Conservation (phyloP, 1,284 basidiomycete species). For the Clitocybe nebularis region DNA sequence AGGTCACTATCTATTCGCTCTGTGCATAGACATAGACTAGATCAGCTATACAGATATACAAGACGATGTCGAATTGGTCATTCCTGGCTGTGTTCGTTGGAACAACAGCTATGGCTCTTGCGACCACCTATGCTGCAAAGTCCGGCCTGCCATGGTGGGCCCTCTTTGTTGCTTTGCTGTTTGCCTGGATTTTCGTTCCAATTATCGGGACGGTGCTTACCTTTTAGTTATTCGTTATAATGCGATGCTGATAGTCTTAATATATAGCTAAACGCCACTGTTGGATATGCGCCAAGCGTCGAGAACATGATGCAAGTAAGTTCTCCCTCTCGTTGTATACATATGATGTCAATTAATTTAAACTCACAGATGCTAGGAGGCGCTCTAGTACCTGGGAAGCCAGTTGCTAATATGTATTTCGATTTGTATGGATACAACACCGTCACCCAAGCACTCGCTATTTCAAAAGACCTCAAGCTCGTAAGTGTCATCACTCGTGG, state of each 20-base stretch:
- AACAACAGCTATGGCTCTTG: constrained; percentile 16
- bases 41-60: constrained; percentile 21
- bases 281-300: constrained; percentile 25
- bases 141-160: constrained; percentile 28
- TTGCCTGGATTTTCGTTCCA: constrained; percentile 43
- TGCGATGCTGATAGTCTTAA: constrained; percentile 25
- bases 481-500: constrained; percentile 16
- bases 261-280: constrained; percentile 23
- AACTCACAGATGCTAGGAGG: constrained; percentile 26
- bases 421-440: constrained; percentile 39
- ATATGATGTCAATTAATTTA: background rate
- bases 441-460: constrained; percentile 28
- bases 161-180: constrained; percentile 35
- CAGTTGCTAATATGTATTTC: constrained; percentile 41
- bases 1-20: too few relatives aligned
- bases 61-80: constrained; percentile 17
- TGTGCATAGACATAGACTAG: too few relatives aligned
- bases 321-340: background rate
- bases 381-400: constrained; percentile 26
- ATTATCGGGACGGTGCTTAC: constrained; percentile 42
- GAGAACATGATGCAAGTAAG: constrained; percentile 29
- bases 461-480: constrained; percentile 42
- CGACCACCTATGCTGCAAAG: constrained; percentile 25
- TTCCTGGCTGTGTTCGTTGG: constrained; percentile 16
- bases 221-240: constrained; percentile 32